Evolutionary conservation across 2,329 filamentous ascomycete species (phyloP).

Genomic region (Alternaria hordeiaustralica): DNA sequence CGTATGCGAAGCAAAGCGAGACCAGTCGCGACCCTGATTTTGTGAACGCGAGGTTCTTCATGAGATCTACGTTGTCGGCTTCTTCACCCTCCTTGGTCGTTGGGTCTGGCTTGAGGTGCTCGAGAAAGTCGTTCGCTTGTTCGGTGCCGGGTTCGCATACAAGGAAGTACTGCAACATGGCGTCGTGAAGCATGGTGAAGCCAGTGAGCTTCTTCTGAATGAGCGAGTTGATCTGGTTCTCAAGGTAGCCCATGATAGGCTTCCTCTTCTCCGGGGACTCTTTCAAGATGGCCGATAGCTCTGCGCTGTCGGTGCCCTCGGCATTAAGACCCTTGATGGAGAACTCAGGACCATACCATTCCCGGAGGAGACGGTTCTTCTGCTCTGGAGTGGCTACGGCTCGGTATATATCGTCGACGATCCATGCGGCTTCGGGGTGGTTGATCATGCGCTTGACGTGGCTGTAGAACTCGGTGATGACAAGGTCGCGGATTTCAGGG

Average conservation of each 20-base stretch:
- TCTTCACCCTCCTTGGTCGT: constrained; percentile 65
- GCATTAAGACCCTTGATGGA: constrained; percentile 70
- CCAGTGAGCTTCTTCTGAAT: constrained; percentile 96
- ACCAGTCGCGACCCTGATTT: constrained; percentile 83
- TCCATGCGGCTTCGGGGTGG: constrained; percentile 96
- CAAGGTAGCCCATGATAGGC: constrained; percentile 84
- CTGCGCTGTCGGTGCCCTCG: constrained; percentile 62
- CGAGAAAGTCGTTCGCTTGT: constrained; percentile 85
- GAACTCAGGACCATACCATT: constrained; percentile 98
- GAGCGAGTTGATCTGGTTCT: constrained; percentile 87
- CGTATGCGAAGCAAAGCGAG: constrained; percentile 81
- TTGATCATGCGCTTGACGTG: constrained; percentile 92
- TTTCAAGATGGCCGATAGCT: constrained; percentile 77
- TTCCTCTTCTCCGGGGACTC: constrained; percentile 83
- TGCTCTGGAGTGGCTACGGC: constrained; percentile 85
- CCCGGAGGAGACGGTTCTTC: constrained; percentile 81
- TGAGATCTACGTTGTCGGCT: constrained; percentile 65
- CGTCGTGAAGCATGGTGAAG: constrained; percentile 97
- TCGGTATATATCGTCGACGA: constrained; percentile 95
- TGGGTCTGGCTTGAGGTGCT: constrained; percentile 90
- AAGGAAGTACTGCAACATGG: constrained; percentile 95
- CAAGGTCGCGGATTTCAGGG: constrained; percentile 81
- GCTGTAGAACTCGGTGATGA: constrained; percentile 94
- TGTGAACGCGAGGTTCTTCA: constrained; percentile 97
- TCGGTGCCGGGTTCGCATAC: constrained; percentile 77